Conservation (phyloP, 2,329 filamentous ascomycete species). For the Claviceps capensis region DNA sequence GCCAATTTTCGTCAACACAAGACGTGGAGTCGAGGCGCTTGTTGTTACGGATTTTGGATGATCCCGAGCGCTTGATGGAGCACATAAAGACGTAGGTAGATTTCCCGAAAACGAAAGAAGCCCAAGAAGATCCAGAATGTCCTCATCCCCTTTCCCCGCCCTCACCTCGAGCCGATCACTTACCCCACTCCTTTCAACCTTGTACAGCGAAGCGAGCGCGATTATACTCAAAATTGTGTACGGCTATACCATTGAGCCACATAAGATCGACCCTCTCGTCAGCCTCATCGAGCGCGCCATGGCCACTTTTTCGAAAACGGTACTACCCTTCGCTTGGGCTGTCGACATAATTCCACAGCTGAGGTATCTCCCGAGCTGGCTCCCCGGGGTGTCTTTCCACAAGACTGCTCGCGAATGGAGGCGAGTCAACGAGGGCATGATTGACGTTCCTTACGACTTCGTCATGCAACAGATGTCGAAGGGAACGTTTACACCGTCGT, state of each 20-base stretch:
- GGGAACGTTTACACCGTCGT: slow-evolving; percentile 11
- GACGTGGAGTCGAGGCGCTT: not conserved
- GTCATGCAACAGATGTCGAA: slow-evolving; percentile 14
- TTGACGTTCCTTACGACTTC: slow-evolving; percentile 17
- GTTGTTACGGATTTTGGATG: not conserved
- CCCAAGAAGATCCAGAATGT: too few relatives aligned
- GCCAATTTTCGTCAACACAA: not conserved
- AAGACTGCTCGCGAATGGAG: slow-evolving; percentile 15
- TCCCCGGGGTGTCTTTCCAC: slow-evolving; percentile 19
- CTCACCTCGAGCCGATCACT: too few relatives aligned
- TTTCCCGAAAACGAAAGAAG: too few relatives aligned
- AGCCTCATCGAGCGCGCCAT: slow-evolving; percentile 16
- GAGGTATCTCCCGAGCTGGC: slow-evolving; percentile 14
- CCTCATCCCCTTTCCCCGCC: too few relatives aligned
- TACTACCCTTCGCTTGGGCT: slow-evolving; percentile 17
- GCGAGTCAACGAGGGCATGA: slow-evolving; percentile 7
- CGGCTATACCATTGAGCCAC: slow-evolving; percentile 18
- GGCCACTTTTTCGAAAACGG: slow-evolving; percentile 14
- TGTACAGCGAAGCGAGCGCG: not conserved
- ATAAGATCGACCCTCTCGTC: slow-evolving; percentile 17
- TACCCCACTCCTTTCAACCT: too few relatives aligned
- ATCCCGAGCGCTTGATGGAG: not conserved
- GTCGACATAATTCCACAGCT: slow-evolving; percentile 20
- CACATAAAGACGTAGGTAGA: not conserved
- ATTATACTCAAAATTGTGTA: slow-evolving; percentile 10